Percentiles rank a stretch among this genome's conserved stretches.
Conservation (phyloP, 2,329 filamentous ascomycete genomes). For the Lachnum nothofagi region DNA sequence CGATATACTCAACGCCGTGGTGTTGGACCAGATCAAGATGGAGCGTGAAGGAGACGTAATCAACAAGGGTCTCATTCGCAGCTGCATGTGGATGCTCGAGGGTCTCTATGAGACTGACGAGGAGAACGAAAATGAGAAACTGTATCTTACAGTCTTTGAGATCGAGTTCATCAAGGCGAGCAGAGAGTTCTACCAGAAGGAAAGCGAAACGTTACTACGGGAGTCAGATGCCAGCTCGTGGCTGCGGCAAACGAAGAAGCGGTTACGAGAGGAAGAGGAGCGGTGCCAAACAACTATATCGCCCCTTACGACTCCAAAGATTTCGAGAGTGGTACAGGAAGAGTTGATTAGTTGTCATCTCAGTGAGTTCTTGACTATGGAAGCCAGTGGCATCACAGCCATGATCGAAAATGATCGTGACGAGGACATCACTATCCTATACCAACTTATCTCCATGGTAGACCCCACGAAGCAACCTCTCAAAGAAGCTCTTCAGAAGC, state of each 20-base stretch:
- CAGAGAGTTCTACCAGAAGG: conserved; percentile 65
- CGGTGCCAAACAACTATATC: conserved; percentile 81
- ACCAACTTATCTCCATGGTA: conserved; percentile 71
- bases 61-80: conserved; percentile 74
- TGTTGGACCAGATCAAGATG: conserved; percentile 88
- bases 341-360: conserved; percentile 75
- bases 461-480: conserved; percentile 68
- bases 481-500: conserved; percentile 63
- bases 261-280: conserved; percentile 74
- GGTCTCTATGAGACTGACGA: conserved; percentile 75
- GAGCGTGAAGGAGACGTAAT: conserved; percentile 87
- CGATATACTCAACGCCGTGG: conserved; percentile 70
- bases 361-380: conserved; percentile 74
- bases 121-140: conserved; percentile 70
- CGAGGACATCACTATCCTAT: conserved; percentile 75
- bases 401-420: conserved; percentile 90
- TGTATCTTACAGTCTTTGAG: conserved; percentile 83
- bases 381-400: conserved; percentile 73
- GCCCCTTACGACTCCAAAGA: conserved; percentile 63
- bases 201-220: conserved; percentile 69
- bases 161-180: conserved; percentile 68
- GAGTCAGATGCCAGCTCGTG: conserved; percentile 78
- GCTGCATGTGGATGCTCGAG: conserved; percentile 85
- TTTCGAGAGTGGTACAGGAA: conserved; percentile 71
- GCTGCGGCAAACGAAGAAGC: conserved; percentile 67